Evolutionary conservation across 2,329 filamentous ascomycete genomes (phyloP), one percentile per base, ranked within the genome.

Genomic region (Scleromitrula shiraiana): DNA sequence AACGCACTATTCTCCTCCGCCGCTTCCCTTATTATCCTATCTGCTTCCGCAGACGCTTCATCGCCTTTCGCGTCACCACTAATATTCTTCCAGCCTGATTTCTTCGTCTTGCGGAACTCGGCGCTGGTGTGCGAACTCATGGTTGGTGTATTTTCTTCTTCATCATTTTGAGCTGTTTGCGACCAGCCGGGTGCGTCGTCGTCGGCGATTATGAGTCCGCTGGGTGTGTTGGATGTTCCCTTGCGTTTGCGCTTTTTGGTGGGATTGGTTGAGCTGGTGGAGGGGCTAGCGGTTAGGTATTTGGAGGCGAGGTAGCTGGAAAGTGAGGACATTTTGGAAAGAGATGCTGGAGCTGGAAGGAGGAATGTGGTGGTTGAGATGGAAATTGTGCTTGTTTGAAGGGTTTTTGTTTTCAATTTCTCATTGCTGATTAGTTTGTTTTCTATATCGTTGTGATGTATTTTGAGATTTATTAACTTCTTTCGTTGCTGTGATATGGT

Each of bases 251-350:
- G 74, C 63, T 83, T 83, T 62, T 83, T 83, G 41, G 77, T 78
- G 5, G 72, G 67, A 52, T 80, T 75, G 33, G 76, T 71, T 20
- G 64, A 59, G 8, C n/a, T 33, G 23, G 63, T 66, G 56, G 84
- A 80, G 33, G n/a, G n/a, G n/a, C n/a, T n/a, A n/a, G 82, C 80
- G 2, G 76, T 86, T 41, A 98, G 82, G 65, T 98, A 98, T 66
- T 89, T 93, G 54, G 88, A 84, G 30, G 91, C 90, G 29, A 98
- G 79, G 63, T 97, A 98, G 62, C 82, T 81, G 50, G 88, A 83
- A 56, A 96, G 76, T n/a, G n/a, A n/a, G 7, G 70, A 74, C 77
- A 83, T 82, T 54, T 53, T 64, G n/a, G 5, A n/a, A 15, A 20
- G 12, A 6, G 2, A 14, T 17, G 14, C 14, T 33, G 30, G 30